A percentile compares a stretch with the other conserved stretches of the same genome.
These are phyloP conservation scores for Diaporthe caulivora DNA, from an alignment of 2,329 filamentous ascomycete species.

Conservation along the genomic window DNA sequence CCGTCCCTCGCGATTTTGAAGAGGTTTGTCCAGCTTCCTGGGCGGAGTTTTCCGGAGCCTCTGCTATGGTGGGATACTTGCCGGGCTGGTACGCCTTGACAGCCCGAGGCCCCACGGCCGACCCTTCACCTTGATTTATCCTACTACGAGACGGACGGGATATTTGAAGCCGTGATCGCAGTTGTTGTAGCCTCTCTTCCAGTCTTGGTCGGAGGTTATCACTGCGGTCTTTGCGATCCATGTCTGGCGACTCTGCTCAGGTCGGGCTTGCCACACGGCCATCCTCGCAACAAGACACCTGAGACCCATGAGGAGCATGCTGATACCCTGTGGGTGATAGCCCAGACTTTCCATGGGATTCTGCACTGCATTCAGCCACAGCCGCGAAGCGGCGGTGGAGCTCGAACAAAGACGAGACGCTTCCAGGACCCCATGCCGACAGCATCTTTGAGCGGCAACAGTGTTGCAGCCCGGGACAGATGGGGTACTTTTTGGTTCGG, in stretches of 20 bases:
- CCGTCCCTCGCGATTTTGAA: not conserved
- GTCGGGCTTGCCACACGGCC: not conserved
- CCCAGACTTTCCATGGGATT: not conserved
- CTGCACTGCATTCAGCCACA: conserved; percentile 28
- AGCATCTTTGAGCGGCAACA: conserved; percentile 7
- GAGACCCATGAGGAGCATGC: conserved; percentile 1
- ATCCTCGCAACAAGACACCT: no score
- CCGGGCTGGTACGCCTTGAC: conserved; percentile 8
- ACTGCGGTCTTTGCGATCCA: not conserved
- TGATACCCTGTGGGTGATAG: not conserved
- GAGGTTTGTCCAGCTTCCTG: not conserved
- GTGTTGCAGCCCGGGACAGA: not conserved
- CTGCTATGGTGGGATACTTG: not conserved
- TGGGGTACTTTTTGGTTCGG: conserved; percentile 33
- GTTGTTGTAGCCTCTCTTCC: not conserved
- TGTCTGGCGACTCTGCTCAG: not conserved
- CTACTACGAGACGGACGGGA: not conserved
- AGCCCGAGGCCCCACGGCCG: not conserved
- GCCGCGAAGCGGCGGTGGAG: not conserved
- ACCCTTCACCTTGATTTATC: not conserved
- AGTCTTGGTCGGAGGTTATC: not conserved
- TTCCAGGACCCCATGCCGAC: not conserved
- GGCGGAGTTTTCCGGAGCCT: not conserved
- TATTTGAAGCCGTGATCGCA: conserved; percentile 10
- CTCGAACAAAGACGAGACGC: conserved; percentile 27